Conservation (phyloP, 768 basidiomycete genomes). For the Fistulinella prunicolor region DNA sequence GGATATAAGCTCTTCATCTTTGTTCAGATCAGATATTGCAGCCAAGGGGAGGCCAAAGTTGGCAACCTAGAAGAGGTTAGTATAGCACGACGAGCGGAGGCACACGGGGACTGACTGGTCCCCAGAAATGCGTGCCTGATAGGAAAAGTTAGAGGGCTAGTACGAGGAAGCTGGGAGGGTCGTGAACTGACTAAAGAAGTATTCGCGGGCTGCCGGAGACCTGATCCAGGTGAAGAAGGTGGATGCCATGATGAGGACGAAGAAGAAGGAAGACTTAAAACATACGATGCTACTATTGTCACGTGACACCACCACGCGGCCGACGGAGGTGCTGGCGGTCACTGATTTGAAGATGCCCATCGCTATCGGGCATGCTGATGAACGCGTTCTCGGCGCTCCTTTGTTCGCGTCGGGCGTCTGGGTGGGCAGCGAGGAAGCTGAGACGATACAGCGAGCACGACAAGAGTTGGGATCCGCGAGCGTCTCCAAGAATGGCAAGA, state of each 20-base stretch:
- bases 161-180: not conserved
- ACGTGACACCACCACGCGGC: conserved; percentile 5
- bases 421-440: not conserved
- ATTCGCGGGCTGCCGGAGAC: conserved; percentile 87
- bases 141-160: conserved; percentile 19
- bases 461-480: not conserved
- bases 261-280: not conserved
- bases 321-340: too few species aligned
- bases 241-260: conserved; percentile 57
- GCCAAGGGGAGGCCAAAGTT: conserved; percentile 98
- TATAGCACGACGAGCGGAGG: conserved; percentile 2
- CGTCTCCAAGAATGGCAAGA: conserved; percentile 35
- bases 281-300: not conserved
- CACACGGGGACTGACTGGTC: conserved; percentile 64
- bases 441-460: not conserved
- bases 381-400: not conserved
- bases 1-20: conserved; percentile 96
- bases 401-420: not conserved
- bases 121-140: conserved; percentile 96
- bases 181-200: conserved; percentile 85
- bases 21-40: conserved; percentile 84
- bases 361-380: not conserved
- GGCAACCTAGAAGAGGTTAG: conserved; percentile 61
- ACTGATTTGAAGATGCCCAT: too few species aligned
- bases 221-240: conserved; percentile 87